Conservation (phyloP, 108 stramenopile genomes). For the Nitzschia palea region DNA sequence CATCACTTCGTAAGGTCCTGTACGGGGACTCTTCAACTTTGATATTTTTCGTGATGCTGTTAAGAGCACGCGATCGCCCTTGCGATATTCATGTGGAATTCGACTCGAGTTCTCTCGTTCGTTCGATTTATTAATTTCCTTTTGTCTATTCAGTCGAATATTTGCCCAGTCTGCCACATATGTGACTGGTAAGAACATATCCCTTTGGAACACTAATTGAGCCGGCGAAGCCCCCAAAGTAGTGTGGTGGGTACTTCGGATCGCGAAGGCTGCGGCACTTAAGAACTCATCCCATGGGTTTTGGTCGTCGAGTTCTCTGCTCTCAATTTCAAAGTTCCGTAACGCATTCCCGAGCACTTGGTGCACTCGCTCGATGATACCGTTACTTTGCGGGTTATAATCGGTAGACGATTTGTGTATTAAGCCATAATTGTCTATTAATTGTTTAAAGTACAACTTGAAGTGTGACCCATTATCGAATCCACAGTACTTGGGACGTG, state of each 20-base stretch:
- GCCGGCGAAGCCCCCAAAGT: not conserved
- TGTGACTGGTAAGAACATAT: not conserved
- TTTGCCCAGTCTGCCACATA: not conserved
- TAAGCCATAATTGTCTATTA: conserved; percentile 10
- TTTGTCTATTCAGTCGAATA: not conserved
- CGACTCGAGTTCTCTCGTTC: not conserved
- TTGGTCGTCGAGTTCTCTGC: no score
- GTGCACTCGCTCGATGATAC: conserved; percentile 28
- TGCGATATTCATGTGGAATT: not conserved
- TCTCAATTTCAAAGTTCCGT: no score
- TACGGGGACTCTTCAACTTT: no score
- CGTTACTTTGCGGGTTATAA: conserved; percentile 26
- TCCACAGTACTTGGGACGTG: conserved; percentile 22
- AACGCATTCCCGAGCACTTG: no score
- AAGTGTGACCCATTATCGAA: conserved; percentile 47
- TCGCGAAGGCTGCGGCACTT: not conserved
- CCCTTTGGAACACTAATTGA: not conserved
- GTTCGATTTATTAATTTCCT: not conserved
- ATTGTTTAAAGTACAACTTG: conserved; percentile 23
- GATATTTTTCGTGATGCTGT: no score
- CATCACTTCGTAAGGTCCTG: no score
- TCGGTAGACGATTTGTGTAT: not conserved
- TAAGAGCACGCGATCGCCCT: not conserved
- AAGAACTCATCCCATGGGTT: no score
- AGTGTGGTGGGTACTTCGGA: not conserved